Conservation (phyloP, 2,329 filamentous ascomycete species). For the Drechslerella coelobrocha region DNA sequence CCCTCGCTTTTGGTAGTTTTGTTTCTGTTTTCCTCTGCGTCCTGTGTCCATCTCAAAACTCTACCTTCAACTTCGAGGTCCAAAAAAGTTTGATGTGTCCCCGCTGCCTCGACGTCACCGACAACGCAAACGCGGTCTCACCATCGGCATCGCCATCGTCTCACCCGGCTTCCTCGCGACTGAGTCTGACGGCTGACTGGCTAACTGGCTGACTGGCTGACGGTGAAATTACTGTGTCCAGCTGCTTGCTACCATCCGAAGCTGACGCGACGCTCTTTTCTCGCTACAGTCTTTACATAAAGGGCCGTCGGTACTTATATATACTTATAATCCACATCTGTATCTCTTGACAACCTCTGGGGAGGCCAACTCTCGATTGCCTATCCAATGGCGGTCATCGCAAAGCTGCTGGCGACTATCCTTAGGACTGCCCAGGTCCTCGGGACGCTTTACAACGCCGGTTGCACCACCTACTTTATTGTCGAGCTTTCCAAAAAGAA, state of each 20-base stretch:
- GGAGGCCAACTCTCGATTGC: neutral
- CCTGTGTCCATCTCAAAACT: neutral
- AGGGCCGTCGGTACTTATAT: neutral
- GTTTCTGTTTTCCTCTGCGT: neutral
- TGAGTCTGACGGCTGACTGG: neutral
- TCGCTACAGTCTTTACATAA: neutral
- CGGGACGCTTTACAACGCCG: conserved; percentile 36
- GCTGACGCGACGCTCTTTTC: neutral
- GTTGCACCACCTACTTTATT: conserved; percentile 36
- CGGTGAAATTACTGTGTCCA: neutral
- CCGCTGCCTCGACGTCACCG: neutral
- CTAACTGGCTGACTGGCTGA: no score
- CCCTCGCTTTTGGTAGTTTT: neutral
- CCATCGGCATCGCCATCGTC: neutral
- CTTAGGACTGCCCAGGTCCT: conserved; percentile 27
- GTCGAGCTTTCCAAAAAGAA: conserved; percentile 36
- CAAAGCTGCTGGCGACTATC: conserved; percentile 31
- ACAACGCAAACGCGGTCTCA: neutral
- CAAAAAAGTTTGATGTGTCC: neutral
- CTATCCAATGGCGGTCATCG: conserved; percentile 31
- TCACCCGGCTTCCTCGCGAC: neutral
- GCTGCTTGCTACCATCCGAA: neutral
- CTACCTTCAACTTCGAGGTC: neutral
- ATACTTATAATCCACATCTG: neutral
- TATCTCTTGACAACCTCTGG: neutral